phyloP scores from a whole-genome alignment of 2,329 filamentous ascomycete genomes.

The Bipolaris gigantea region DNA sequence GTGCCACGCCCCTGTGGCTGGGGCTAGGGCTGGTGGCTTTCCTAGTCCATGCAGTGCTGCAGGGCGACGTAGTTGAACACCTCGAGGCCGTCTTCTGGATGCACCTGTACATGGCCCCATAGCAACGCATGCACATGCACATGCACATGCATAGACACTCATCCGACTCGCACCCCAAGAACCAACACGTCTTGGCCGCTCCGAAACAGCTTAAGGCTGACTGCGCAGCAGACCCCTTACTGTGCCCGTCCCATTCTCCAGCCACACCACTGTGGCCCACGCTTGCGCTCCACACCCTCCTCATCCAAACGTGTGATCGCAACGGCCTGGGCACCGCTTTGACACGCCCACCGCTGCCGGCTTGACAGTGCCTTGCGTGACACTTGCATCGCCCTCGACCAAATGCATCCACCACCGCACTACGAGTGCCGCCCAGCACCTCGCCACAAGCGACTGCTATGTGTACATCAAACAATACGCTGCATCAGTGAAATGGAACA shows the following conservation, averaged over 20 bases:
- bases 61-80: too few relatives aligned
- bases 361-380: not conserved
- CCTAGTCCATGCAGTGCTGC: not conserved
- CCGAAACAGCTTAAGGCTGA: conserved; percentile 15
- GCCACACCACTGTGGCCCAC: conserved; percentile 12
- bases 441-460: not conserved
- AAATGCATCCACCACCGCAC: not conserved
- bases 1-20: not conserved
- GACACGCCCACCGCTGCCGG: not conserved
- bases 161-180: too few relatives aligned
- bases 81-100: not conserved
- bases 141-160: not conserved
- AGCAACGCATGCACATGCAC: not conserved
- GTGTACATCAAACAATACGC: not conserved
- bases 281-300: not conserved
- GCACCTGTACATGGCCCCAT: too few relatives aligned
- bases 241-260: conserved; percentile 2
- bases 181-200: not conserved
- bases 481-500: not conserved
- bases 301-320: not conserved
- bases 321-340: not conserved
- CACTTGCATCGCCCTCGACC: not conserved
- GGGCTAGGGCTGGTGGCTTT: not conserved
- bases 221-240: not conserved
- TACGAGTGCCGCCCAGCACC: not conserved